These are phyloP conservation scores for Pulveroboletus sp. DNA, from an alignment of 768 basidiomycete genomes.

Conservation along the genomic window DNA sequence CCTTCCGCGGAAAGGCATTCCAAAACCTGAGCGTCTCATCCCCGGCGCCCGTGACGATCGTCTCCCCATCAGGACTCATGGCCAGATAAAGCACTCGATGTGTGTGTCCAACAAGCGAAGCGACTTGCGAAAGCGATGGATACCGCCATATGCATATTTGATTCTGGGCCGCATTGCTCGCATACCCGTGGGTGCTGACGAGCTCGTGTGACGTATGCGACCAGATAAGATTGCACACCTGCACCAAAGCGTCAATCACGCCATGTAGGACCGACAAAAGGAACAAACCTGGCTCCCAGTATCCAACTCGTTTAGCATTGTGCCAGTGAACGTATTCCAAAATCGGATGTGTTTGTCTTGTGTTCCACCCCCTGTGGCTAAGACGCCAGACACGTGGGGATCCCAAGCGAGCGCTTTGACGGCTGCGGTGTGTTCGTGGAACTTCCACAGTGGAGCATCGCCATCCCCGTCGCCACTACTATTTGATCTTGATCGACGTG, in stretches of 20 bases:
- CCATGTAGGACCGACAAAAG: neutral
- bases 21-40: constrained; percentile 97
- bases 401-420: constrained; percentile 99
- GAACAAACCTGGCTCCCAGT: constrained; percentile 86
- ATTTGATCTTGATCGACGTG: constrained; percentile 23
- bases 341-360: constrained; percentile 98
- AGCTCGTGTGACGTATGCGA: constrained; percentile 94
- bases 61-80: constrained; percentile 96
- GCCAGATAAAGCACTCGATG: constrained; percentile 96
- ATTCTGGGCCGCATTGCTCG: constrained; percentile 89
- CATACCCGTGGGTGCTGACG: constrained; percentile 97
- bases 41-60: constrained; percentile 96
- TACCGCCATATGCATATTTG: constrained; percentile 97
- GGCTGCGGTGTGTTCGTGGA: constrained; percentile 94
- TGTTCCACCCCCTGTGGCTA: constrained; percentile 97
- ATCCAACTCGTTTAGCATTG: constrained; percentile 82
- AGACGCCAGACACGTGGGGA: constrained; percentile 85
- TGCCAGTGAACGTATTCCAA: constrained; percentile 91
- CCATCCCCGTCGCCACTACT: constrained; percentile 32
- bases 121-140: constrained; percentile 91
- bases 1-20: constrained; percentile 91
- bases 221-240: constrained; percentile 99
- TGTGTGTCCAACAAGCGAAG: constrained; percentile 90
- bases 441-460: constrained; percentile 84
- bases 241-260: constrained; percentile 8